Base-by-base conservation (phyloP, 306 rosid genomes). In the Sicyos edulis region DNA sequence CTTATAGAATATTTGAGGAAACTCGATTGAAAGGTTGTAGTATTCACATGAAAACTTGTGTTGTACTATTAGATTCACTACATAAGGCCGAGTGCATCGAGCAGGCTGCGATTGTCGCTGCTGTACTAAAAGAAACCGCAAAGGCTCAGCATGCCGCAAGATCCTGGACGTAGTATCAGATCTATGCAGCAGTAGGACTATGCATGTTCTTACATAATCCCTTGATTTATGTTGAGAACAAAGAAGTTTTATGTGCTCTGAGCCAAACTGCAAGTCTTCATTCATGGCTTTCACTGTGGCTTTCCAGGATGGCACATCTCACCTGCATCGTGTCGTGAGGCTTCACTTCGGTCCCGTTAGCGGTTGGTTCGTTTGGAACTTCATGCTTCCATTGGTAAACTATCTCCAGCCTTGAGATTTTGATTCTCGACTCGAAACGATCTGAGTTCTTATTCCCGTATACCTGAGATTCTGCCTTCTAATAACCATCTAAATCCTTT, bases 21-120 rank as follows among this genome's bases (percentile, higher is more conserved):
- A 82, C 97, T 70, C 90, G 97, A 26, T 67, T 47, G 54, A 87
- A 85, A 82, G 97, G 98, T 51, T 87, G 86, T 59, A 82, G 61
- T 14, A 85, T 93, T 77, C 17, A 82, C 77, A 86, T 89, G 80
- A 90, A 88, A 83, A 93, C 98, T 52, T 88, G 96, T 78, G 82
- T 93, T 75, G 86, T 88, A 78, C 87, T 90, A 44, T 83, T 90
- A 81, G 97, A 90, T 82, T 89, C 98, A 12, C 81, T 93, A 78
- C 97, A 93, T 62, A 88, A 89, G 79, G 95, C 88, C 13, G 97
- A 88, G 62, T 90, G 93, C 82, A 92, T 88, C 59, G 96, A 93
- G 85, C 96, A 93, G 74, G 97, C 96, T 37, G 98, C 91, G 3
- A 84, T 90, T 65, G 97, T 93, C 45, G 98, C 92, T 59, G 90